Evolutionary conservation across 139 green algal genomes (phyloP), one percentile per base, ranked within the genome.

Genomic region (Coccomyxa sp.): DNA sequence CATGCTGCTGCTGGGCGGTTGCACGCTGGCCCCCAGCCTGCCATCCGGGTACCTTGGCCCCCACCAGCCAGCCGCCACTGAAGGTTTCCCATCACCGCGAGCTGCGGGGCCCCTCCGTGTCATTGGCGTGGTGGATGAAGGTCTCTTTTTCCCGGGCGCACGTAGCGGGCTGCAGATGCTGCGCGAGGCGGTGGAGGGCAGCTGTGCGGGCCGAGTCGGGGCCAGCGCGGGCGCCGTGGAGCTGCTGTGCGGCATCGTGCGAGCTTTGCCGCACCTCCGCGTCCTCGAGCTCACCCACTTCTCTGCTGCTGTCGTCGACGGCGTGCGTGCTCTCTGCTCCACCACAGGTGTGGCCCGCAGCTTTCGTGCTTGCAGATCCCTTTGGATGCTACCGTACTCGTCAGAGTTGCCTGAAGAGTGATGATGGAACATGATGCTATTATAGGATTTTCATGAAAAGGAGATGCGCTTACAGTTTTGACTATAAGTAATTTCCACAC

Each of bases 261-360:
- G 77, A 0, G 66, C 82, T 31, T 80, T 95, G 88, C 88, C 87
- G 0, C 23, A 45, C 1, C 88, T 95, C 77, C 76, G 76, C 27
- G 85, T 88, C 32, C 67, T 95, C 60, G 92, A 95, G 81, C 83
- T 95, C 0, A 93, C 88, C 0, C 94, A 95, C 88, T 88, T 92
- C 21, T 85, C 86, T 13, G 83, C 84, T 13, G 86, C 66, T 79
- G 21, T 68, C 83, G 23, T 79, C 67, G 21, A 32, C 58, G 58
- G 79, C 77, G 87, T 68, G 79, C 63, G 67, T 32, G 18, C n/a
- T 25, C 38, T 11, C 12, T 67, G 31, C 17, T 83, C 25, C 67
- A n/a, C 51, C 30, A 63, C 58, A 45, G 77, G 31, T 51, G 38
- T 51, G 38, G 38, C 38, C 38, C 38, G 38, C 38, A 51, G 38